Evolutionary conservation across 495 filamentous ascomycete species (phyloP), one percentile per base, ranked within the genome.

Genomic region (Beverwykella pulmonaria): DNA sequence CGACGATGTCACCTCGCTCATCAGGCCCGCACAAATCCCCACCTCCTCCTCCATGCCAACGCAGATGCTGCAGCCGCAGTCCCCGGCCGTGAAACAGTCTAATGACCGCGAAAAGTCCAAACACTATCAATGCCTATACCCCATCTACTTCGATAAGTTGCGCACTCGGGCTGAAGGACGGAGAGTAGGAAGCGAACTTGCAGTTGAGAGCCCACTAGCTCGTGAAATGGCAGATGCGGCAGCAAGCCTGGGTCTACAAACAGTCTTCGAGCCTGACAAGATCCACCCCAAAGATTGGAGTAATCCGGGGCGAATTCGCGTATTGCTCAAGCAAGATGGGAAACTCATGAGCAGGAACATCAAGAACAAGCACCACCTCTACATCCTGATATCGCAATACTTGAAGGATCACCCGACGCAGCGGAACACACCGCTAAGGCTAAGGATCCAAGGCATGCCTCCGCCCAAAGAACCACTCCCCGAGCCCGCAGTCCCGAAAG

Each of bases 201-300:
- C 92, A 0, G 91, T 97, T 2, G 70, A 81, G 50, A 97, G 95
- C 78, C 94, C 94, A 26, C 81, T 98, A 19, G 94, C 94, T 7
- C 82, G 91, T 58, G 92, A 93, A 68, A 93, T 98, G 74, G 90
- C 91, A 32, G 87, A 92, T 65, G 94, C 93, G 0, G 90, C 89
- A 71, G 86, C 87, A 20, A 77, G 77, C 63, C 80, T 97, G 46
- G 87, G 89, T 5, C 76, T 97, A 62, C 83, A 85, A 29, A 86
- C 88, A 30, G 88, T 92, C 5, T 88, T 97, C 75, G 94, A 98
- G 76, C 92, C 93, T 0, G 89, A 88, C 70, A 97, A 96, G 79
- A 81, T 87, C 49, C 94, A 98, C 79, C 94, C 94, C 0, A 92
- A 93, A 78, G 94, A 98, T 78, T 98, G 94, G 94, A 89, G 88